Evolutionary conservation across 345 rosid genomes (phyloP).

Genomic region (Citrus reticulata): DNA sequence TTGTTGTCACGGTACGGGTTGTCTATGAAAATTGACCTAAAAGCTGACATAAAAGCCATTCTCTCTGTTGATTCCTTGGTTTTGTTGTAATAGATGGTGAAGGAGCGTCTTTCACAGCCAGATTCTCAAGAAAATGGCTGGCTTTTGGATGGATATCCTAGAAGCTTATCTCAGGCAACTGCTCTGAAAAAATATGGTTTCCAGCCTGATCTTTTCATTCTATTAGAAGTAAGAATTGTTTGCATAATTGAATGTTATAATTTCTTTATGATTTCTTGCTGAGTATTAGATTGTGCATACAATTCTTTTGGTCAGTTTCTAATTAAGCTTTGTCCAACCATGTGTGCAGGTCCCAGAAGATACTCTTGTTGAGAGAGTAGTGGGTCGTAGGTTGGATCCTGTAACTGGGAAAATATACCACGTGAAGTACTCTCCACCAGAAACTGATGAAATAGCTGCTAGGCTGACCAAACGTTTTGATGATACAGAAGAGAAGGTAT

Average conservation of each 20-base stretch:
- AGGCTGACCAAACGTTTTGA: constrained; percentile 90
- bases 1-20: constrained; percentile 61
- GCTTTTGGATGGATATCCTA: constrained; percentile 97
- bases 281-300: background rate
- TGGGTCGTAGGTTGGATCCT: constrained; percentile 90
- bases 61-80: constrained; percentile 9
- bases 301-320: background rate
- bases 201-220: constrained; percentile 79
- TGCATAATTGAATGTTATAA: background rate
- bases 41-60: background rate
- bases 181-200: constrained; percentile 67
- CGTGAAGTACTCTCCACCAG: constrained; percentile 87
- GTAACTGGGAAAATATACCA: constrained; percentile 93
- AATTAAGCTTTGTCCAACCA: background rate
- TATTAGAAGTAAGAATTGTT: constrained; percentile 60
- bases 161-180: constrained; percentile 84
- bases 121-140: constrained; percentile 83
- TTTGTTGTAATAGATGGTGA: constrained; percentile 65
- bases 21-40: background rate
- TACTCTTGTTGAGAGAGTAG: constrained; percentile 86
- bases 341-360: constrained; percentile 82
- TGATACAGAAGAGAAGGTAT: constrained; percentile 93
- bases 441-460: constrained; percentile 77
- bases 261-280: background rate
- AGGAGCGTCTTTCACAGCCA: constrained; percentile 63